Evolutionary conservation across 2,329 filamentous ascomycete genomes (phyloP), one percentile per base, ranked within the genome.

Genomic region (Saccharata proteae): DNA sequence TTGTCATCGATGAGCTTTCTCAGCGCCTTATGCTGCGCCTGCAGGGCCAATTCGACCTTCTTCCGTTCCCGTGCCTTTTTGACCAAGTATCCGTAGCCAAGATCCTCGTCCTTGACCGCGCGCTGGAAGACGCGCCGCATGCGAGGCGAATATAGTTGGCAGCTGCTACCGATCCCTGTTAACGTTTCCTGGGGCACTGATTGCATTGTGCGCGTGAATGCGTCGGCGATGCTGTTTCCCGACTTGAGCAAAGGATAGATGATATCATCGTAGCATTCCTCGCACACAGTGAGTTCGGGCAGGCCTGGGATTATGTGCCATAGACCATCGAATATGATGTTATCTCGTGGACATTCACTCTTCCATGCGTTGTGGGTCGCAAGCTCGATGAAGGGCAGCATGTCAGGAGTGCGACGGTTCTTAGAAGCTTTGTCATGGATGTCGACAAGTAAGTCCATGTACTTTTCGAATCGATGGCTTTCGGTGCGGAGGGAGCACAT

Each of bases 251-350:
- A 18, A 1, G 85, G 84, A 54, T 70, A 73, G n/a, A 93, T 72
- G 1, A 83, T 70, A 14, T 83, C 75, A 11, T 82, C 71, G 50
- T 80, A 93, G 53, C 86, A 96, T 53, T 88, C 82, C 40, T 80
- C 74, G 54, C 86, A 96, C 4, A 93, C 77, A 1, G 80, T 84
- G 45, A 93, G 74, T 28, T 85, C 71, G 0, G 80, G 81, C 0
- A 92, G 59, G 10, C 71, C 64, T 1, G 80, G 73, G 52, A 92
- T 83, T 34, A 71, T 75, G 52, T 92, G 77, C 86, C 86, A 94
- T 22, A 67, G 61, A 9, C 65, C 68, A 33, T 73, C 67, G n/a
- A 62, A 53, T 3, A 79, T 55, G 4, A 73, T 64, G n/a, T 64
- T 68, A 47, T 80, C 74, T 19, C 73, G 66, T 13, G 62, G 61